Evolutionary conservation across 768 basidiomycete genomes (phyloP).

Genomic region (Porphyrellus cyaneotinctus): DNA sequence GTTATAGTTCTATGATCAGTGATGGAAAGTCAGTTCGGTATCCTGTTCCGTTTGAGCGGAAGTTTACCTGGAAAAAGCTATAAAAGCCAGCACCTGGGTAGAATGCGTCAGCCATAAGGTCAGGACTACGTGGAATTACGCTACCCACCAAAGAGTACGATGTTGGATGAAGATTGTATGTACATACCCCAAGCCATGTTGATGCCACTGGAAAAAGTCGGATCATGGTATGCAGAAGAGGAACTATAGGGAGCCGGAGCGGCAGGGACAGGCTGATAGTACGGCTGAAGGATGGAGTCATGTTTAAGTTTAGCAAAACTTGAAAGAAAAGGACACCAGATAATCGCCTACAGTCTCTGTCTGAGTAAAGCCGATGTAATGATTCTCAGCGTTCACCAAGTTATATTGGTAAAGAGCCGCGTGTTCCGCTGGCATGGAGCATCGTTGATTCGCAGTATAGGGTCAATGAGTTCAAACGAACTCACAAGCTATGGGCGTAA

Average conservation of each 20-base stretch:
- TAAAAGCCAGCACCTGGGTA: constrained; percentile 45
- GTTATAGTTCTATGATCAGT: constrained; percentile 32
- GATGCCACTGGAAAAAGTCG: constrained; percentile 21
- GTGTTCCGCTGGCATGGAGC: constrained; percentile 37
- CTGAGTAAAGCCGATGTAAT: constrained; percentile 49
- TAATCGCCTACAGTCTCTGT: constrained; percentile 41
- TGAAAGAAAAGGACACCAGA: neutral
- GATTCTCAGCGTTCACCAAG: constrained; percentile 39
- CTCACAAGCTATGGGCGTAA: constrained; percentile 19
- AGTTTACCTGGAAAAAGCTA: constrained; percentile 42
- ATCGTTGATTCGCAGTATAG: neutral
- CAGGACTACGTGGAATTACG: constrained; percentile 23
- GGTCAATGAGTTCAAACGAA: neutral
- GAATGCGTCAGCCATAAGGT: constrained; percentile 21
- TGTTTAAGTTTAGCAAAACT: neutral
- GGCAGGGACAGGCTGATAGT: constrained; percentile 46
- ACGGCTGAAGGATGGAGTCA: constrained; percentile 31
- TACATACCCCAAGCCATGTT: constrained; percentile 14
- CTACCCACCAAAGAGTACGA: constrained; percentile 39
- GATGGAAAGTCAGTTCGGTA: neutral
- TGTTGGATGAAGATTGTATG: constrained; percentile 34
- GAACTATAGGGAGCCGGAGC: constrained; percentile 40
- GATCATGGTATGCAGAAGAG: constrained; percentile 37
- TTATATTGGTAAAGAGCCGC: constrained; percentile 46
- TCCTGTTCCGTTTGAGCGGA: too few species aligned